Evolutionary conservation across 2,329 filamentous ascomycete genomes (phyloP).

Genomic region (Fusarium ambrosium): DNA sequence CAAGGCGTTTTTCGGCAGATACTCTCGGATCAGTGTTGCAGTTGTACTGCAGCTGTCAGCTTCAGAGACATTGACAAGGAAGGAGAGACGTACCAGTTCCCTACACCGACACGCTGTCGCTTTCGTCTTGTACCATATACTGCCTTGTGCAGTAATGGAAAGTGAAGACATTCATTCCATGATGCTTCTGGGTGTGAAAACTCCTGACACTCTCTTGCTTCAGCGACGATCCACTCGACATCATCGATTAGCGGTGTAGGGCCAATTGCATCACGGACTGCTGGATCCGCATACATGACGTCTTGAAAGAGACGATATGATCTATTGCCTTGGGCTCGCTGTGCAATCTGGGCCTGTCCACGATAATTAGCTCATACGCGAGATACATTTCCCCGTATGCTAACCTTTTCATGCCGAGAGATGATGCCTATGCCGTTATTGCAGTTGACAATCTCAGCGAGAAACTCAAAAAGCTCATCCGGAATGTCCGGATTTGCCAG

Average conservation of each 20-base stretch:
- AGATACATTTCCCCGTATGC: neutral
- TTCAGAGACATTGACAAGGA: neutral
- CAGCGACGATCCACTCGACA: conserved; percentile 2
- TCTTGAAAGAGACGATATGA: conserved; percentile 7
- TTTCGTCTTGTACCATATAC: conserved; percentile 1
- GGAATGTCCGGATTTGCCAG: conserved; percentile 7
- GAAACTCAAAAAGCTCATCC: conserved; percentile 9
- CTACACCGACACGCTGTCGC: neutral
- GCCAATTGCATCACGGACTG: conserved; percentile 3
- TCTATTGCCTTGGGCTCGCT: conserved; percentile 3
- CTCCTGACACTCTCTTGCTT: conserved; percentile 13
- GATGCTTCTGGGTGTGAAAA: conserved; percentile 8
- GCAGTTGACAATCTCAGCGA: conserved; percentile 1
- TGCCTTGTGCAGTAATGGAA: conserved; percentile 7
- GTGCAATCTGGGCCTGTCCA: neutral
- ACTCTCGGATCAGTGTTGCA: neutral
- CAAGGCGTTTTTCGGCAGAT: conserved; percentile 2
- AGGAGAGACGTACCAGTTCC: conserved; percentile 2
- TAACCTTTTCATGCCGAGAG: conserved; percentile 1
- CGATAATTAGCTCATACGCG: neutral
- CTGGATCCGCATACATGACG: conserved; percentile 9
- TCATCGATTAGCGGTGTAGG: neutral
- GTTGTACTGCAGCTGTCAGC: neutral
- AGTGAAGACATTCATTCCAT: conserved; percentile 8
- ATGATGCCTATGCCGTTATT: conserved; percentile 6